Evolutionary conservation across 2,329 filamentous ascomycete genomes (phyloP), one percentile per base, ranked within the genome.

Genomic region (Aureobasidium mangrovei): DNA sequence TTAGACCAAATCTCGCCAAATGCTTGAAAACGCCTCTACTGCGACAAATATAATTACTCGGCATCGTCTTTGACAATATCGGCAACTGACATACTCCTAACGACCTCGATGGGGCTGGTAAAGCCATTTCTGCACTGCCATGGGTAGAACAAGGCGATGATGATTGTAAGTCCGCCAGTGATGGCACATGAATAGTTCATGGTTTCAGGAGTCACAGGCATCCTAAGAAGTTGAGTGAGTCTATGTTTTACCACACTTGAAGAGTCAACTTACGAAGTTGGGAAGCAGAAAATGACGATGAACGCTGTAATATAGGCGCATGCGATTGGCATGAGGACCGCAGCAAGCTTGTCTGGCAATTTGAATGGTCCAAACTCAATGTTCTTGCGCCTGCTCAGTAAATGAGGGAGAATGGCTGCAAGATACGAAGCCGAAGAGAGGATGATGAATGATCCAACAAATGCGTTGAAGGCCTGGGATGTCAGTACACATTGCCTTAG

Each of bases 211-310:
- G 61, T 61, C 1, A 69, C 66, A 3, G 65, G 63, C 36, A 55
- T 43, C n/a, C 56, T 58, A 39, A 18, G 32, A 39, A 18, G n/a
- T 38, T 24, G 6, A 8, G 35, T 46, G 35, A 53, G 41, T 28
- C 24, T 29, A 10, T 40, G 51, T n/a, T n/a, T 4, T 32, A 28
- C 7, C 8, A 8, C n/a, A 12, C 12, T 9, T 18, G 24, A 18
- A n/a, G 18, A 33, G 28, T 8, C 40, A 24, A 51, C 56, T 54
- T 56, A 58, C 56, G 67, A 63, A 55, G 70, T 76, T 0, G 77
- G 69, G 40, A 75, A 85, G 62, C 79, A 83, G 63, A 82, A 86
- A 36, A 86, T 80, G 7, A 85, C 76, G 3, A 80, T 74, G 65
- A 81, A 85, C 0, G 77, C 75, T 3, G 77, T 56, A 59, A 85